These are phyloP conservation scores for Neonectria sp. DNA, from an alignment of 2,329 filamentous ascomycete species.

Conservation along the genomic window DNA sequence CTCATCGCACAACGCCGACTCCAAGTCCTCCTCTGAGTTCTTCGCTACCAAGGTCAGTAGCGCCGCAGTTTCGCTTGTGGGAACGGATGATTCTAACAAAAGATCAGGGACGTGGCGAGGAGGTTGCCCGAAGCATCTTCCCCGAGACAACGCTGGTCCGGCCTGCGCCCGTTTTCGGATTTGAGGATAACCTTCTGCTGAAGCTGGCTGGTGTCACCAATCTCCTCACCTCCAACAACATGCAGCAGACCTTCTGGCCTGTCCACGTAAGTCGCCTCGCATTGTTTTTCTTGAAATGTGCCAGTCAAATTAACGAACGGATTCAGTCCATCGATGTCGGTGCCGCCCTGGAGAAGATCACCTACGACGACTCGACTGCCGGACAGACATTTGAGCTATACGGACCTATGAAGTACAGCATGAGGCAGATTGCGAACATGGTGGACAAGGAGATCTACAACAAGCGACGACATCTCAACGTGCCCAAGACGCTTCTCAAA, in stretches of 20 bases:
- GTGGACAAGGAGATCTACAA: slow-evolving; percentile 96
- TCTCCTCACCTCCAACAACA: slow-evolving; percentile 90
- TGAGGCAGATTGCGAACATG: slow-evolving; percentile 86
- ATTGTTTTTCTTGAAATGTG: neutral
- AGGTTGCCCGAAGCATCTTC: slow-evolving; percentile 88
- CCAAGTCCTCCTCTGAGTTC: slow-evolving; percentile 88
- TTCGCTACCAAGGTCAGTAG: slow-evolving; percentile 84
- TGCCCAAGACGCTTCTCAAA: slow-evolving; percentile 86
- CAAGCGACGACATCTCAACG: slow-evolving; percentile 89
- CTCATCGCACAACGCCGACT: slow-evolving; percentile 92
- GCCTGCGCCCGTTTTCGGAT: slow-evolving; percentile 93
- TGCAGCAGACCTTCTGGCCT: slow-evolving; percentile 91
- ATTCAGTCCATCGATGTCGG: slow-evolving; percentile 90
- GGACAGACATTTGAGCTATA: slow-evolving; percentile 95
- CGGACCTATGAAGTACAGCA: slow-evolving; percentile 93
- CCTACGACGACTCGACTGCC: slow-evolving; percentile 91
- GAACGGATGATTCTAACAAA: slow-evolving; percentile 30
- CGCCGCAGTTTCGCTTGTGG: neutral
- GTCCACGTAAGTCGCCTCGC: slow-evolving; percentile 79
- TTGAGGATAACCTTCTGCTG: slow-evolving; percentile 92
- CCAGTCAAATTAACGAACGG: neutral
- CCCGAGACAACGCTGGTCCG: slow-evolving; percentile 98
- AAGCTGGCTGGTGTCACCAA: slow-evolving; percentile 86
- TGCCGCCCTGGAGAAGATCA: slow-evolving; percentile 88
- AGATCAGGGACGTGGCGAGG: slow-evolving; percentile 81